Evolutionary conservation across 345 rosid species (phyloP).

Genomic region (Populus ilicifolia): DNA sequence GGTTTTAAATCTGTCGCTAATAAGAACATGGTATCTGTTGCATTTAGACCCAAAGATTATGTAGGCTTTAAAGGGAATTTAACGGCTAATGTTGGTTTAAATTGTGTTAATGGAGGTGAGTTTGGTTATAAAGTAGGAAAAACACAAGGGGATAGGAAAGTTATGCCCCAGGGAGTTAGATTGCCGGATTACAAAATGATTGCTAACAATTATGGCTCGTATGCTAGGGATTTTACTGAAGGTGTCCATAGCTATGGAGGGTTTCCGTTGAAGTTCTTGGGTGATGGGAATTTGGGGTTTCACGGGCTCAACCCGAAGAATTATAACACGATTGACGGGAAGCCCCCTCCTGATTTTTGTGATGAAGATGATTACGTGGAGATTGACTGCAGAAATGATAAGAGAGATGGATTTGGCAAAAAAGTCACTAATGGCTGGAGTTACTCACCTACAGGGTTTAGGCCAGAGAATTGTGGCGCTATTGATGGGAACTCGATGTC

Average conservation of each 20-base stretch:
- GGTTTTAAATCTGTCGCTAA: constrained; percentile 23
- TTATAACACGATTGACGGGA: neutral
- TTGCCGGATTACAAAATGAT: constrained; percentile 29
- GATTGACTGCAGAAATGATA: neutral
- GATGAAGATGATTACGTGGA: neutral
- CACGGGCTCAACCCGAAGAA: neutral
- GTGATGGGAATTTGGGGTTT: constrained; percentile 29
- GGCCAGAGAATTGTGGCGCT: constrained; percentile 27
- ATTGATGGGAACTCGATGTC: constrained; percentile 29
- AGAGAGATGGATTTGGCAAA: constrained; percentile 1
- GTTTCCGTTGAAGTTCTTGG: constrained; percentile 49
- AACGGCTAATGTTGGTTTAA: constrained; percentile 2
- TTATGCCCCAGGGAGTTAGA: constrained; percentile 17
- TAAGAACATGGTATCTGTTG: constrained; percentile 15
- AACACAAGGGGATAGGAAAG: constrained; percentile 1
- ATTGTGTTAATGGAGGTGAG: neutral
- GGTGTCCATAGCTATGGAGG: constrained; percentile 20
- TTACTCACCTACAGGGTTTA: constrained; percentile 26
- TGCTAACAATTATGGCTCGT: neutral
- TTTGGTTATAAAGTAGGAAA: constrained; percentile 4
- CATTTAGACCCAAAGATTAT: constrained; percentile 7
- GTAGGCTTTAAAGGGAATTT: constrained; percentile 1
- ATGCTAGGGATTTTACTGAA: neutral
- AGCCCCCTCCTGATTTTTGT: constrained; percentile 11
- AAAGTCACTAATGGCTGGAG: neutral